phyloP scores from a whole-genome alignment of 1,139 yeast species.

The Diutina siamensis region DNA sequence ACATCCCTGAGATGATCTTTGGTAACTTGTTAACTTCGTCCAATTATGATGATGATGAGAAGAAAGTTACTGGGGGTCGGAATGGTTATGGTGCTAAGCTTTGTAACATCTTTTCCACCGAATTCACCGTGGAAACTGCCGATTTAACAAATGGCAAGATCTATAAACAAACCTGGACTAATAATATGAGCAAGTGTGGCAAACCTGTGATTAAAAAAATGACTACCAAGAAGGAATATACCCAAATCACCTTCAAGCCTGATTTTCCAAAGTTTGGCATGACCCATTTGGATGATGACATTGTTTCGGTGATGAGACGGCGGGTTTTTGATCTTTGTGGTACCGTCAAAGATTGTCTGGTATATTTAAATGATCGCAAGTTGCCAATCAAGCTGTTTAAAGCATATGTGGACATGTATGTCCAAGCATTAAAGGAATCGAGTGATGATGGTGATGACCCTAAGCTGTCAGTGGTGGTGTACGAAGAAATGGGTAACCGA shows the following conservation, averaged over 20 bases:
- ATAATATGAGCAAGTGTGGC: conserved; percentile 72
- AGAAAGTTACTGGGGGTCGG: conserved; percentile 97
- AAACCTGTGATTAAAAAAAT: conserved; percentile 62
- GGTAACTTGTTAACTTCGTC: conserved; percentile 93
- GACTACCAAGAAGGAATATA: conserved; percentile 61
- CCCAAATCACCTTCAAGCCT: conserved; percentile 83
- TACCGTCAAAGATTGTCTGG: conserved; percentile 76
- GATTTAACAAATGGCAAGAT: conserved; percentile 51
- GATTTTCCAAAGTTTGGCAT: conserved; percentile 78
- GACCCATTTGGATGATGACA: conserved; percentile 72
- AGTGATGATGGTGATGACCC: conserved; percentile 21
- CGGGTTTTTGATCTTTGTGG: conserved; percentile 97
- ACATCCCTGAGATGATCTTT: conserved; percentile 92
- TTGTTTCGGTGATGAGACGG: conserved; percentile 73
- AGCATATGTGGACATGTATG: conserved; percentile 80
- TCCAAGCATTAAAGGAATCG: conserved; percentile 46
- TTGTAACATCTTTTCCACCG: conserved; percentile 85
- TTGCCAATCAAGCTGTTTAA: conserved; percentile 68
- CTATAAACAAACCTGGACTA: conserved; percentile 76
- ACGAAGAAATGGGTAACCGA: conserved; percentile 58
- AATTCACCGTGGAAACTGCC: conserved; percentile 82
- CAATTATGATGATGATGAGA: conserved; percentile 89
- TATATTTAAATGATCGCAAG: conserved; percentile 65
- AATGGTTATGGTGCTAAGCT: conserved; percentile 96
- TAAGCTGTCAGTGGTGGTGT: conserved; percentile 49